Conservation (phyloP, 108 stramenopile genomes). For the Chaetoceros tenuissimus region DNA sequence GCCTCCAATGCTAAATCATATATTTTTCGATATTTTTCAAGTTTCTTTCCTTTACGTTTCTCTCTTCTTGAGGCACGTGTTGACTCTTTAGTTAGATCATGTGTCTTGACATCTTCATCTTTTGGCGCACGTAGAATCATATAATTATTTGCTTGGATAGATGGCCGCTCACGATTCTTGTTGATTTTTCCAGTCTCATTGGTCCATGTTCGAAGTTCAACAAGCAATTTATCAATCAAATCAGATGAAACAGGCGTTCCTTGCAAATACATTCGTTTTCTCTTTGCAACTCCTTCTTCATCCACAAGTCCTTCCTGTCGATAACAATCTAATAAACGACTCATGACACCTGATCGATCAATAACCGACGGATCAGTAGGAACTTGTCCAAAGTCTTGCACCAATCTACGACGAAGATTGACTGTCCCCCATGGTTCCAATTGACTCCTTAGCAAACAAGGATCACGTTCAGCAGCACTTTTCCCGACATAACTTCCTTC, state of each 20-base stretch:
- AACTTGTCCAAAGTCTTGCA: constrained; percentile 19
- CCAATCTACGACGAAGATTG: constrained; percentile 15
- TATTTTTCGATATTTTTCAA: no score
- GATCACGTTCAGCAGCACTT: constrained; percentile 21
- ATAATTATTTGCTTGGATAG: no score
- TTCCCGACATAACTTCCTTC: not conserved
- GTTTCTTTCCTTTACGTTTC: no score
- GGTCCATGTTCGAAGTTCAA: constrained; percentile 15
- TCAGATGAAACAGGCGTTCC: constrained; percentile 17
- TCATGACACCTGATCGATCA: constrained; percentile 20
- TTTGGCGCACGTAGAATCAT: no score
- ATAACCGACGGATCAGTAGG: constrained; percentile 10
- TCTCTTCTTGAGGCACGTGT: no score
- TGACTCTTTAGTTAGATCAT: no score
- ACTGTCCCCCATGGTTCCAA: constrained; percentile 26
- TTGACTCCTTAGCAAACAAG: constrained; percentile 21
- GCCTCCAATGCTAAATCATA: constrained; percentile 27
- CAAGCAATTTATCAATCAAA: constrained; percentile 9
- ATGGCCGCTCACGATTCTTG: no score
- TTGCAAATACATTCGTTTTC: no score
- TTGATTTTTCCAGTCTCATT: no score
- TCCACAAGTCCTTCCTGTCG: constrained; percentile 8
- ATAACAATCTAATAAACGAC: constrained; percentile 13
- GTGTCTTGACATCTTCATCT: no score
- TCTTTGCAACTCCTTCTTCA: no score